These are phyloP conservation scores for Orbilia quercus DNA, from an alignment of 2,329 filamentous ascomycete species.

Conservation along the genomic window DNA sequence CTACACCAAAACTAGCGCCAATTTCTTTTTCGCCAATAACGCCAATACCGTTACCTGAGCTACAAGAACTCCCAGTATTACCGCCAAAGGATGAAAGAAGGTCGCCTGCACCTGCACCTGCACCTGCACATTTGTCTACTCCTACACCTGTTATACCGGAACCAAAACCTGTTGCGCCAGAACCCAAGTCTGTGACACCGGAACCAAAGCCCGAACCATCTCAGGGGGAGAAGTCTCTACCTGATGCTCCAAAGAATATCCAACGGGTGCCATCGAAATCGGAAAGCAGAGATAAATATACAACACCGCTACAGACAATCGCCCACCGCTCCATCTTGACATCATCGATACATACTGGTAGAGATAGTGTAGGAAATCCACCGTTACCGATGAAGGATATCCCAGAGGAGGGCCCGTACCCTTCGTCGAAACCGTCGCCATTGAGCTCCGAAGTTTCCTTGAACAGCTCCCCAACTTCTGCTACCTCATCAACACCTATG, in stretches of 20 bases:
- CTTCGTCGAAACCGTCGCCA: constrained; percentile 22
- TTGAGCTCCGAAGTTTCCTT: constrained; percentile 24
- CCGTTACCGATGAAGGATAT: constrained; percentile 52
- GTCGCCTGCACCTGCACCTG: constrained; percentile 7
- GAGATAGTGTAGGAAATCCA: constrained; percentile 41
- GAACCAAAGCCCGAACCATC: constrained; percentile 17
- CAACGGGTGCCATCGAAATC: constrained; percentile 43
- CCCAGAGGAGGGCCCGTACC: constrained; percentile 51
- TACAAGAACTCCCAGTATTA: constrained; percentile 16
- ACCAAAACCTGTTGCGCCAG: neutral
- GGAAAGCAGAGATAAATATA: constrained; percentile 33
- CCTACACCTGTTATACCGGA: constrained; percentile 5
- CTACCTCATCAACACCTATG: constrained; percentile 5
- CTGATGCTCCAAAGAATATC: constrained; percentile 35
- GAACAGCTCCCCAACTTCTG: neutral
- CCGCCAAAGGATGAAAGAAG: constrained; percentile 40
- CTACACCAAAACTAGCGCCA: constrained; percentile 19
- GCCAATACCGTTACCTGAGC: constrained; percentile 10
- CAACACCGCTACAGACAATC: constrained; percentile 39
- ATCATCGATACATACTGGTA: constrained; percentile 31
- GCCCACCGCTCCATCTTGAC: constrained; percentile 48
- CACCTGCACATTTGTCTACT: too few relatives aligned
- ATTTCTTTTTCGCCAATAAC: neutral
- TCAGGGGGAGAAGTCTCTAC: constrained; percentile 19
- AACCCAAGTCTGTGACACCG: neutral